Evolutionary conservation across 768 basidiomycete species (phyloP), one percentile per base, ranked within the genome.

Genomic region (Termitomyces sp.): DNA sequence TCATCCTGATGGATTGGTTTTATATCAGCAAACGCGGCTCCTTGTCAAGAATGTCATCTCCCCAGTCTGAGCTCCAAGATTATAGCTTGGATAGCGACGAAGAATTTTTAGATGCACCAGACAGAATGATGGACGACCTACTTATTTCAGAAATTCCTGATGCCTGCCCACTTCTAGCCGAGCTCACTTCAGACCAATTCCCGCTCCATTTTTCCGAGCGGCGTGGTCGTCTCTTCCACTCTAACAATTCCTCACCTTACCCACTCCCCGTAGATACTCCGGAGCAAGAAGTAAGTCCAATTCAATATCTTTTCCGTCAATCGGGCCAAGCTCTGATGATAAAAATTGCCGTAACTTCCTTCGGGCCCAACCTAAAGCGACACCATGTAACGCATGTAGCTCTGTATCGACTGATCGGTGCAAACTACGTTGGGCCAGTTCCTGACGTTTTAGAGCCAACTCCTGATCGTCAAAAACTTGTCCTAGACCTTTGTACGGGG

Each of bases 401-500:
- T 16, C 64, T 88, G 48, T 71, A 70, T 54, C 71, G 67, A 57
- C 61, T 88, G 39, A 65, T 87, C 60, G 80, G 82, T n/a, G 73
- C 66, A 38, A 76, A 83, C 65, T 85, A 79, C 63, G 70, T 84
- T 48, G 84, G 82, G 5, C 87, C 88, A 36, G 81, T 90, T 23
- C 59, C 62, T 31, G 73, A 83, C 55, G 69, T 80, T 29, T 73
- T 91, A 45, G 72, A 71, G 40, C 61, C 63, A 25, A 66, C 70
- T 39, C 64, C 68, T 5, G 71, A 66, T 40, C 74, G 74, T 53
- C 74, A 71, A 46, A 80, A 73, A 67, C 76, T 77, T 56, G 86
- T 77, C 41, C 74, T 93, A 45, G 90, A 93, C 68, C 63, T 91
- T n/a, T 85, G 90, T 58, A 88, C 85, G 7, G 90, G 90, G 16